Base-by-base conservation (phyloP, 768 basidiomycete species). In the Lenzites betulinus region DNA sequence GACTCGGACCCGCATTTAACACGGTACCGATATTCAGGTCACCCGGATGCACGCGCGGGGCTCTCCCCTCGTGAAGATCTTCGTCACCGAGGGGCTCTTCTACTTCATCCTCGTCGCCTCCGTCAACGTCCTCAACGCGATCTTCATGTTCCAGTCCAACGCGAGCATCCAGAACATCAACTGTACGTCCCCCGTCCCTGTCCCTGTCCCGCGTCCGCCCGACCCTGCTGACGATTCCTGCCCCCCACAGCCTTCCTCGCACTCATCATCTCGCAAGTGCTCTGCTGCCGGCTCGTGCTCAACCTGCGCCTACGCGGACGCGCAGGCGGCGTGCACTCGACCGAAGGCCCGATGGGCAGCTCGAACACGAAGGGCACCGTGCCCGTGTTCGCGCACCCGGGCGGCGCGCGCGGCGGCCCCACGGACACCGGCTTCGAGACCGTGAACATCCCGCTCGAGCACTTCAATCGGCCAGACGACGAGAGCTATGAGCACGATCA, bases 141-240 rank as follows among this genome's bases (percentile, higher is more conserved):
- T 58, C 26, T 58, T 58, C 48, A 58, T 58, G 56, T 58, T 58
- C 56, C 56, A 58, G 23, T 50, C 48, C 33, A 50, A 58, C 48
- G 56, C 28, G 28, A 58, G 50, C 56, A 58, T 58, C 28, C 56
- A 58, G 23, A 58, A 58, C 48, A 58, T 58, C 56, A 58, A 58
- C 22, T 42, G 56, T 56, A 13, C 46, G 54, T 39, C 22, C 44
- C 30, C 16, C 35, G n/a, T 13, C 3, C 22, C 30, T n/a, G n/a
- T n/a, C n/a, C n/a, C n/a, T n/a, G n/a, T n/a, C n/a, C n/a, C n/a
- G n/a, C n/a, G n/a, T n/a, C n/a, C n/a, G n/a, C n/a, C n/a, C n/a
- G n/a, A n/a, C n/a, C n/a, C 33, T n/a, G 12, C 35, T 56, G 7
- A 49, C 28, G 3, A 13, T 12, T 4, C 23, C 11, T 22, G 20